These are phyloP conservation scores for Rhodotorula sp. DNA, from an alignment of 1,284 basidiomycete genomes.

Conservation along the genomic window DNA sequence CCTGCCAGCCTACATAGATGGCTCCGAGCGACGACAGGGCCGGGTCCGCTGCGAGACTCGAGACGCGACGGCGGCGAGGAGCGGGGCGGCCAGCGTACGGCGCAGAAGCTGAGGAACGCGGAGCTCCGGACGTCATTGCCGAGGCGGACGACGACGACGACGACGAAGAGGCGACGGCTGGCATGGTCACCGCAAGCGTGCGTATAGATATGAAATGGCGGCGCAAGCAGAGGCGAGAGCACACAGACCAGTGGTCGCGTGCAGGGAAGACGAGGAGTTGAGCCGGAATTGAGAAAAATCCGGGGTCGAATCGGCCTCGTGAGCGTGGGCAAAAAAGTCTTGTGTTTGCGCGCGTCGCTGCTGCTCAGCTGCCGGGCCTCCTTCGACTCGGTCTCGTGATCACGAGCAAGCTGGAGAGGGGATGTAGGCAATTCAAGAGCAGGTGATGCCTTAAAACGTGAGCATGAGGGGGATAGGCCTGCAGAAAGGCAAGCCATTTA, in stretches of 20 bases:
- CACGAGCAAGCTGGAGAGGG: background rate
- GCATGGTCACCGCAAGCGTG: background rate
- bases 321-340: background rate
- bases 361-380: background rate
- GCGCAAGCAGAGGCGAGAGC: background rate
- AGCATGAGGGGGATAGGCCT: no score
- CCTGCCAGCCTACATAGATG: conserved; percentile 22
- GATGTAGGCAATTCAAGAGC: no score
- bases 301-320: background rate
- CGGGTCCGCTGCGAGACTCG: conserved; percentile 7
- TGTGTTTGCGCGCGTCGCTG: background rate
- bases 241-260: background rate
- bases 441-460: no score
- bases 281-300: background rate
- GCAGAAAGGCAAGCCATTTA: no score
- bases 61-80: background rate
- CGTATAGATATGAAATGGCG: background rate
- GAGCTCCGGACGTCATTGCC: background rate
- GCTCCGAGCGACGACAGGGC: conserved; percentile 17
- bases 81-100: background rate
- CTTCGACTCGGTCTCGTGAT: background rate
- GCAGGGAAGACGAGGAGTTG: background rate
- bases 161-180: background rate
- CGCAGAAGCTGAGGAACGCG: no score
- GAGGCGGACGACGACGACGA: background rate